A percentile compares a stretch with the other conserved stretches of the same genome.
Evolutionary conservation across 1,139 yeast species (phyloP).

Genomic region (Hemisphaericaspora xylanilytica): DNA sequence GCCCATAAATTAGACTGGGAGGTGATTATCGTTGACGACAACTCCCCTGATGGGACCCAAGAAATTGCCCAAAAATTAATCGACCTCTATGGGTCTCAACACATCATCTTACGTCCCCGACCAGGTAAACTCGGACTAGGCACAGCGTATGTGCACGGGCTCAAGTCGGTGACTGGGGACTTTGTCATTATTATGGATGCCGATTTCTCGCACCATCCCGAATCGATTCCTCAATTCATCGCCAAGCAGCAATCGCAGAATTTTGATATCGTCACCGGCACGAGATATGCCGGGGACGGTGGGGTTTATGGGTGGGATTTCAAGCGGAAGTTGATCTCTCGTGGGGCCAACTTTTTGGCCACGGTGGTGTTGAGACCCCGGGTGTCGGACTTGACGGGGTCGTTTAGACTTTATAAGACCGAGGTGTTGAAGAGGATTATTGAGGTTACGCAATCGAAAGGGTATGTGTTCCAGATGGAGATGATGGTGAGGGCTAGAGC

Average conservation of each 20-base stretch:
- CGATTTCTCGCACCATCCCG: constrained; percentile 80
- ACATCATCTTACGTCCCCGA: constrained; percentile 67
- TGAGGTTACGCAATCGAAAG: constrained; percentile 69
- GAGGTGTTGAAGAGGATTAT: constrained; percentile 66
- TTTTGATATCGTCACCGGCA: constrained; percentile 82
- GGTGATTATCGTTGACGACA: constrained; percentile 75
- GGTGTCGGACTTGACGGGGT: constrained; percentile 77
- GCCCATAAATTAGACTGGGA: constrained; percentile 69
- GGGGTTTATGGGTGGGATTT: constrained; percentile 88
- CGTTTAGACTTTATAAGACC: constrained; percentile 75
- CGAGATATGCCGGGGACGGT: constrained; percentile 78
- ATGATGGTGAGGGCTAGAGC: constrained; percentile 83
- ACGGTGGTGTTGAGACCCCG: constrained; percentile 69
- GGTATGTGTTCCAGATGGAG: constrained; percentile 87
- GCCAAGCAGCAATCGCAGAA: constrained; percentile 62
- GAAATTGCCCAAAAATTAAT: constrained; percentile 67
- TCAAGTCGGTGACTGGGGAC: constrained; percentile 70
- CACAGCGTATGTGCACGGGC: constrained; percentile 80
- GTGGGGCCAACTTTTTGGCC: constrained; percentile 82
- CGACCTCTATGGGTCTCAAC: constrained; percentile 59
- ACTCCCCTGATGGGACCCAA: constrained; percentile 82
- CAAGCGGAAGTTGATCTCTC: constrained; percentile 72
- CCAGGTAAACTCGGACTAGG: constrained; percentile 81
- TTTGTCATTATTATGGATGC: constrained; percentile 85
- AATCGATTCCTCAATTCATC: constrained; percentile 75